These are phyloP conservation scores for Fraxinus floribunda DNA, from an alignment of 305 asterid species.

Conservation along the genomic window DNA sequence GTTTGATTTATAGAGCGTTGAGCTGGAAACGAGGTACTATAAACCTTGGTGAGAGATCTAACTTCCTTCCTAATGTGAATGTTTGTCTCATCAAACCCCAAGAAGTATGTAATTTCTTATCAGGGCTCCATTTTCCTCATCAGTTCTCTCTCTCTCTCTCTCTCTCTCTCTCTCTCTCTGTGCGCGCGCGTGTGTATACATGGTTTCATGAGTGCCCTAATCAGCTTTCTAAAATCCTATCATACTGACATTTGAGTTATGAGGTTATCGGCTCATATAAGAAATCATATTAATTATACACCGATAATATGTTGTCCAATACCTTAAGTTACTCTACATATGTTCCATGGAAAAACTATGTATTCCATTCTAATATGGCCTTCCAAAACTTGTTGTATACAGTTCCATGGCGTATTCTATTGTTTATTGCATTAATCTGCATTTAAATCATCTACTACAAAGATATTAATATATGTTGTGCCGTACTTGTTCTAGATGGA, in stretches of 20 bases:
- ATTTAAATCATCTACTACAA: not conserved
- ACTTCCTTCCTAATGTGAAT: not conserved
- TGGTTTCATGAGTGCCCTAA: no score
- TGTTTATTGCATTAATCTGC: constrained; percentile 6
- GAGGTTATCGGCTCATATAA: no score
- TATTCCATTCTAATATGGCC: not conserved
- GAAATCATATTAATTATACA: no score
- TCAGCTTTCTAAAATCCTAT: no score
- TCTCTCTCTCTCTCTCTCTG: not conserved
- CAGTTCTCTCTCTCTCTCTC: no score
- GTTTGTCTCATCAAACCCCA: not conserved
- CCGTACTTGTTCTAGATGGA: constrained; percentile 53
- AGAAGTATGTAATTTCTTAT: not conserved
- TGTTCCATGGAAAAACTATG: not conserved
- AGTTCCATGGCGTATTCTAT: not conserved
- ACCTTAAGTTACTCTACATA: not conserved
- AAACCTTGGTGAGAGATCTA: not conserved
- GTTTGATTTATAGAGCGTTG: not conserved
- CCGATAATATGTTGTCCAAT: not conserved
- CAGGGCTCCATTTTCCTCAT: not conserved
- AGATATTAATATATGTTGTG: constrained; percentile 8
- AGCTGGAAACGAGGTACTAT: not conserved
- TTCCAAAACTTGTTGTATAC: not conserved
- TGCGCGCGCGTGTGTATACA: no score
- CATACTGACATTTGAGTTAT: no score